Conservation (phyloP, 257 asterid species). For the Rauvolfia tetraphylla region DNA sequence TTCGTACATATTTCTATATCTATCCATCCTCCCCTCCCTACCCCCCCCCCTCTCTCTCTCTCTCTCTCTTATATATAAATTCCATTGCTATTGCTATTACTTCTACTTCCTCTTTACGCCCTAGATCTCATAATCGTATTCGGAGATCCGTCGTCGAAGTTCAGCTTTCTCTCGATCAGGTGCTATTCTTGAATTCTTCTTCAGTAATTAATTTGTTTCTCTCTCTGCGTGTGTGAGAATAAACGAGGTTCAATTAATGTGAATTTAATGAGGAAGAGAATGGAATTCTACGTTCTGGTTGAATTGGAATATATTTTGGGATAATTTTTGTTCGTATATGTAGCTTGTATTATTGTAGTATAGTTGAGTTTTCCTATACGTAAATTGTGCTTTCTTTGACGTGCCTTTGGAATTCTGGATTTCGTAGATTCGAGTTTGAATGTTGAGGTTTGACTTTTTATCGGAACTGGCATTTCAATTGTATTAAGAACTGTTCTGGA, state of each 20-base stretch:
- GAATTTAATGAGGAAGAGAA: background rate
- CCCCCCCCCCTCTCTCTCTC: no score
- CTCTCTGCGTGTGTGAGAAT: background rate
- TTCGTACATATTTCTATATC: background rate
- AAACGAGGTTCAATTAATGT: conserved; percentile 2
- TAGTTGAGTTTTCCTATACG: background rate
- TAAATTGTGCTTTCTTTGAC: background rate
- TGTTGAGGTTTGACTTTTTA: background rate
- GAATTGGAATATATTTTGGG: background rate
- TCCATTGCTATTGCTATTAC: background rate
- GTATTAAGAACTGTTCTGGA: background rate
- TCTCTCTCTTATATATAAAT: background rate
- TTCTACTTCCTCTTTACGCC: background rate
- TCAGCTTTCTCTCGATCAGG: conserved; percentile 5
- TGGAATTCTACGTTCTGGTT: background rate
- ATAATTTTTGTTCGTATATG: background rate
- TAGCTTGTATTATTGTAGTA: background rate
- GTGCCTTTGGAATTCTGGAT: background rate
- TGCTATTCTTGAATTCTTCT: background rate
- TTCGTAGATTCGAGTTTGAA: background rate
- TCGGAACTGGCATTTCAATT: background rate
- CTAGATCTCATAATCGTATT: conserved; percentile 9
- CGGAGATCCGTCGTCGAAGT: background rate
- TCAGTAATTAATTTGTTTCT: background rate
- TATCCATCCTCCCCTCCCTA: background rate